A percentile compares a stretch with the other conserved stretches of the same genome.
Conservation (phyloP, 2,329 filamentous ascomycete species). For the Iodosphaeria phyllophila region DNA sequence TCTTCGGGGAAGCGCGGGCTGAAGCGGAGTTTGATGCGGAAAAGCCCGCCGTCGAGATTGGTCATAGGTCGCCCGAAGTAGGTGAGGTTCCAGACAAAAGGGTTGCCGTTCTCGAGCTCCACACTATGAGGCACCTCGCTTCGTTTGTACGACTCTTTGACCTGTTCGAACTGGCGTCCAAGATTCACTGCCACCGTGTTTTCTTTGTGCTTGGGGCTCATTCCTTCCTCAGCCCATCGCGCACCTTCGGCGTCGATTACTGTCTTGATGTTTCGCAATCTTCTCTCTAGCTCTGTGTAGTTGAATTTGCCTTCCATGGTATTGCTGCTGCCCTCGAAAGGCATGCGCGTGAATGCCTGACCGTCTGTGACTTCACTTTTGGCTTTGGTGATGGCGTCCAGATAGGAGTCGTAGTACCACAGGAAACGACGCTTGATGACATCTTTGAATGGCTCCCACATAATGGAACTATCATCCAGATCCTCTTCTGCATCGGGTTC, state of each 20-base stretch:
- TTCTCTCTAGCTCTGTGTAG: constrained; percentile 53
- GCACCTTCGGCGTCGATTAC: constrained; percentile 54
- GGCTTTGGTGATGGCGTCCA: constrained; percentile 49
- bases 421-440: constrained; percentile 80
- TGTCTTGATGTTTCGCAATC: constrained; percentile 49
- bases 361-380: constrained; percentile 43
- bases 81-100: constrained; percentile 75
- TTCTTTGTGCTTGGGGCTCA: constrained; percentile 42
- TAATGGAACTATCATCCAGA: constrained; percentile 29
- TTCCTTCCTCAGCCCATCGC: constrained; percentile 53
- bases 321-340: constrained; percentile 65
- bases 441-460: constrained; percentile 78
- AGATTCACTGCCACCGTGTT: constrained; percentile 65
- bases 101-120: constrained; percentile 60
- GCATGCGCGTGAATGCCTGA: constrained; percentile 57
- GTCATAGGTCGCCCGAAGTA: constrained; percentile 89
- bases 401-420: constrained; percentile 89
- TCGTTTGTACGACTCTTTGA: constrained; percentile 54
- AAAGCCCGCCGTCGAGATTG: constrained; percentile 79
- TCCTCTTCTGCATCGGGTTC: constrained; percentile 22
- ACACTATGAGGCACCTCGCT: constrained; percentile 58
- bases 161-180: constrained; percentile 68
- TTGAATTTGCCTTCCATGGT: constrained; percentile 75
- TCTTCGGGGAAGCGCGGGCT: constrained; percentile 76
- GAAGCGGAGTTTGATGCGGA: constrained; percentile 62